Evolutionary conservation across 495 filamentous ascomycete species (phyloP), one percentile per base, ranked within the genome.

Genomic region (Viridothelium virens): DNA sequence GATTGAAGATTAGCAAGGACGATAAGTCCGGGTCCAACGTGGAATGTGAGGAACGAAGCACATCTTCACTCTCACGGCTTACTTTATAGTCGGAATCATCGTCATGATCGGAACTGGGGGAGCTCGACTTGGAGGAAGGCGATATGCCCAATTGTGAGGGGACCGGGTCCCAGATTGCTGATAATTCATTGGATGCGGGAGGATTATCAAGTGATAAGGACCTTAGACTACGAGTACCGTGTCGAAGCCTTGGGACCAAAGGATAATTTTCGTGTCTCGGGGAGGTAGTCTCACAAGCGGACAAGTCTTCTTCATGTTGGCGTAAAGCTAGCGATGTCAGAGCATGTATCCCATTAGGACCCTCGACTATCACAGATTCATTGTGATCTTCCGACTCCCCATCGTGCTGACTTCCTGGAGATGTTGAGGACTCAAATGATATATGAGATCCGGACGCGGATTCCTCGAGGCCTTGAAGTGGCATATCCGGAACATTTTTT

Each of bases 301-400:
- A 53, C 65, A 69, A 63, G 68, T 50, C 53, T 41, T 70, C 14
- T 44, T 44, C 41, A 14, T 44, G 41, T 44, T 44, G 41, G 14
- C 14, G 6, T 44, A 14, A 44, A 7, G 41, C 41, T 14, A 44
- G 41, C 6, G 41, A 14, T 44, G 14, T 44, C 31, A 36, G 18
- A 59, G 33, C 6, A 36, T 36, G 5, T 9, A 31, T 7, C 3
- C 7, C 14, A 9, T 3, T 31, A 3, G 7, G 5, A 59, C 7
- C 18, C 31, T 59, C 18, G 1, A 18, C 31, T n/a, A 34, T 9
- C 36, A 33, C 53, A 9, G 53, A 36, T 36, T 33, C 6, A 18
- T 3, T 7, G 31, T 59, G 10, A 6, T 33, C 18, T 14, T 36
- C 53, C 3, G 18, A 5, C n/a, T 59, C 11, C 18, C 18, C 53